Base-by-base conservation (phyloP, 805 yeast genomes). In the Hanseniaspora vineae region DNA sequence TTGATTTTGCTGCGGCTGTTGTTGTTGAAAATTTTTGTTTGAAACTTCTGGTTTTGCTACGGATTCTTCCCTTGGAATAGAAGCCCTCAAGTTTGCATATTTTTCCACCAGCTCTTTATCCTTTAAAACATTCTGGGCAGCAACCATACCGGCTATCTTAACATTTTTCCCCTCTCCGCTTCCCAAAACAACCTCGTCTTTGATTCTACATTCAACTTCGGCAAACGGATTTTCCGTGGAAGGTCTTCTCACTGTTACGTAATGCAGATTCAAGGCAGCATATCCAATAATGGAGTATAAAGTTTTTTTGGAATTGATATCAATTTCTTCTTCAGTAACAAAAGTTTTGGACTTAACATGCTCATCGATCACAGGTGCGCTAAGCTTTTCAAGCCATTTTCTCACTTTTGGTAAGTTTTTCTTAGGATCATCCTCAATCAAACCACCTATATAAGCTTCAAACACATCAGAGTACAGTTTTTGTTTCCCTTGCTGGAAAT, bases 401-500 rank as follows among this genome's bases (percentile, higher is more conserved):
- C 72, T 72, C 6, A 83, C 72, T 19, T 63, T 70, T 2, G 66
- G 60, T 45, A 74, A 66, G 50, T 78, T 75, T 15, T 66, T 62
- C 12, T 66, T 66, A 39, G 62, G 58, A 19, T 68, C 64, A 42
- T 74, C 67, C 52, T 84, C 94, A 19, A 77, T 68, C 32, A 90
- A 63, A 0, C 94, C 98, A 6, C 96, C 97, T 43, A 92, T 72
- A 55, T 90, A 90, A 0, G 97, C 96, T 65, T 92, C 98, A 60
- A 90, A 85, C 0, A 84, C 78, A 69, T 90, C 98, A 0, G 97
- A 96, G 57, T 74, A 75, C 3, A 84, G 68, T 59, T 92, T 92
- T 52, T 75, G 75, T 50, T 73, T 77, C 9, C 85, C 84, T 33
- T 68, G 66, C 31, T 65, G 60, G 46, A 73, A 69, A 17, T 51